These are phyloP conservation scores for Solanum pinnatisectum DNA, from an alignment of 257 asterid species.

Conservation along the genomic window DNA sequence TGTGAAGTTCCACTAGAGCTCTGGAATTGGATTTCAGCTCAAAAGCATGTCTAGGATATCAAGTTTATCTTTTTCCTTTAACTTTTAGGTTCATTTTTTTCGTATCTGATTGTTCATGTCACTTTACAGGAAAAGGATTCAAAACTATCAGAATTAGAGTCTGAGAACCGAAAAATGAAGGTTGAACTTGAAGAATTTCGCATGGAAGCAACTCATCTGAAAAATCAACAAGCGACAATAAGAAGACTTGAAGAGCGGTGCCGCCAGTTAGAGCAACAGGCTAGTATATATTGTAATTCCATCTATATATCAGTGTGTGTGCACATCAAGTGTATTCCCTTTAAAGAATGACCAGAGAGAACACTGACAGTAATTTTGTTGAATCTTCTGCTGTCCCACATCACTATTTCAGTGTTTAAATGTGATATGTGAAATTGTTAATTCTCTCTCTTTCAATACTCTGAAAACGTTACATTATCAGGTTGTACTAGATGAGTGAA, in stretches of 20 bases:
- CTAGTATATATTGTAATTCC: constrained; percentile 5
- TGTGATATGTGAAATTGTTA: background rate
- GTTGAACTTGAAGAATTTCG: constrained; percentile 97
- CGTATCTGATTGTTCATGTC: background rate
- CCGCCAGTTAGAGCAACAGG: constrained; percentile 99
- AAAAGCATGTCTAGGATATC: background rate
- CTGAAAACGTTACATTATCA: background rate
- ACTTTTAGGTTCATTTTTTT: background rate
- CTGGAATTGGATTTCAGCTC: background rate
- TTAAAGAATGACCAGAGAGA: background rate
- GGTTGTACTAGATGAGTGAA: background rate
- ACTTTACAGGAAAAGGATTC: constrained; percentile 77
- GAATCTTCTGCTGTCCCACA: background rate
- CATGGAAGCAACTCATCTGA: constrained; percentile 90
- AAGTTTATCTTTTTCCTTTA: background rate
- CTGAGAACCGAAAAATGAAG: constrained; percentile 95
- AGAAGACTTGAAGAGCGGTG: constrained; percentile 97
- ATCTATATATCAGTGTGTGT: background rate
- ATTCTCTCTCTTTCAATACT: background rate
- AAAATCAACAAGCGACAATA: constrained; percentile 95
- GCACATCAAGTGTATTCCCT: background rate
- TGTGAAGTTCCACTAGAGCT: background rate
- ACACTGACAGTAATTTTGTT: background rate
- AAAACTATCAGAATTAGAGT: constrained; percentile 78
- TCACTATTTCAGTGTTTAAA: background rate